Evolutionary conservation across 306 rosid species (phyloP), one percentile per base, ranked within the genome.

Genomic region (Fragaria iinumae): DNA sequence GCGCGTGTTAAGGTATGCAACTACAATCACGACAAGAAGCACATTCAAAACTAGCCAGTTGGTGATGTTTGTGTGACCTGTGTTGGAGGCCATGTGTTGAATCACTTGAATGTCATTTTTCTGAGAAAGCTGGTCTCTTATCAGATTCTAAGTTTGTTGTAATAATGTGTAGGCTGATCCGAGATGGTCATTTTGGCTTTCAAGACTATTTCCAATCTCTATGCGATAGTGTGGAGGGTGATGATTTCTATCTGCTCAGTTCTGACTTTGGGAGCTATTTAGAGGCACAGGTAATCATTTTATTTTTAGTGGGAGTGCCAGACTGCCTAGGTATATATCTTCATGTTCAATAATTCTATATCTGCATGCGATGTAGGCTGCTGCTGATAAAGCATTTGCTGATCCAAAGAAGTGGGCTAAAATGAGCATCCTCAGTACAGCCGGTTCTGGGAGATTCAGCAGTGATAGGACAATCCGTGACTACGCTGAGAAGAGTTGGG

Each of bases 401-500:
- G 88, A 90, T 78, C 83, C 84, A 45, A 84, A 86, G 56, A 86
- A 80, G 84, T 90, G 96, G 96, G 85, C 84, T 8, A 76, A 67
- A 77, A 90, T 90, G 96, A 88, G 92, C 87, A 88, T 90, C 77
- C 89, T 88, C 41, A 82, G 90, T 76, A 80, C 86, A 21, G 92
- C 96, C 9, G 91, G 89, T 34, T 90, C 96, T 29, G 90, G 92
- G 50, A 84, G 87, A 64, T 90, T 90, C 75, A 90, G 96, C 83
- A 90, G 92, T 75, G 96, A 90, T 83, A 81, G 89, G 62, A 88
- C 90, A 75, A 90, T 90, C 72, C 77, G 83, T 69, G 91, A 90
- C 27, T 88, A 90, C 20, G 92, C 96, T 18, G 88, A 86, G 71
- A 80, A 84, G 65, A 86, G 86, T 53, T 90, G 96, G 96, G 89